Percentiles rank a stretch among this genome's conserved stretches.
These are phyloP conservation scores for Martensiomyces pterosporus DNA, from an alignment of 192 early-diverging fungal genomes.

Conservation along the genomic window DNA sequence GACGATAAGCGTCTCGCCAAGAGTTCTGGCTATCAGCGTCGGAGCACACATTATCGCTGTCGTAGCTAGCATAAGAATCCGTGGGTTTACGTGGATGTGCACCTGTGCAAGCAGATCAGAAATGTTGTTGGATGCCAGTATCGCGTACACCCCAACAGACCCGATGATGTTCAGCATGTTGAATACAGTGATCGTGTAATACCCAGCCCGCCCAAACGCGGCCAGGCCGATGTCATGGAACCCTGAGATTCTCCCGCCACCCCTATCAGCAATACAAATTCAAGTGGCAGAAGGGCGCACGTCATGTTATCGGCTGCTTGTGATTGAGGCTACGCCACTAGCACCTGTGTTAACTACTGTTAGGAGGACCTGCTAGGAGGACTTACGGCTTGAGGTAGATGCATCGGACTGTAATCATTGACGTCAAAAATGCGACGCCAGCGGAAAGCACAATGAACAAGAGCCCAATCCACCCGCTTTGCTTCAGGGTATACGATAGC, in stretches of 20 bases:
- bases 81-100: constrained; percentile 19
- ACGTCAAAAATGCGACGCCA: constrained; percentile 21
- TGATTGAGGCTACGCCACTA: too few relatives aligned
- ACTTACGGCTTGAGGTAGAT: constrained; percentile 50
- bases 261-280: constrained; percentile 10
- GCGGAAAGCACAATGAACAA: constrained; percentile 37
- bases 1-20: constrained; percentile 70
- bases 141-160: constrained; percentile 35
- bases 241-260: constrained; percentile 36
- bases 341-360: too few relatives aligned
- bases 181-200: constrained; percentile 36
- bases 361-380: background rate
- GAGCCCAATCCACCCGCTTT: constrained; percentile 42
- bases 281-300: background rate
- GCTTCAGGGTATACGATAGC: constrained; percentile 33
- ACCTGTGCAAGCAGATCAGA: constrained; percentile 29
- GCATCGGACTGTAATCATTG: constrained; percentile 29
- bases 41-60: constrained; percentile 56
- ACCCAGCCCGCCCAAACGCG: constrained; percentile 36
- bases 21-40: constrained; percentile 60
- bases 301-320: background rate
- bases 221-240: constrained; percentile 40
- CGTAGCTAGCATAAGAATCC: constrained; percentile 45
- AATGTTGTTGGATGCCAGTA: constrained; percentile 39
- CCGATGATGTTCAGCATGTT: constrained; percentile 47